These are phyloP conservation scores for Starmera caribaea DNA, from an alignment of 805 yeast genomes.

Conservation along the genomic window DNA sequence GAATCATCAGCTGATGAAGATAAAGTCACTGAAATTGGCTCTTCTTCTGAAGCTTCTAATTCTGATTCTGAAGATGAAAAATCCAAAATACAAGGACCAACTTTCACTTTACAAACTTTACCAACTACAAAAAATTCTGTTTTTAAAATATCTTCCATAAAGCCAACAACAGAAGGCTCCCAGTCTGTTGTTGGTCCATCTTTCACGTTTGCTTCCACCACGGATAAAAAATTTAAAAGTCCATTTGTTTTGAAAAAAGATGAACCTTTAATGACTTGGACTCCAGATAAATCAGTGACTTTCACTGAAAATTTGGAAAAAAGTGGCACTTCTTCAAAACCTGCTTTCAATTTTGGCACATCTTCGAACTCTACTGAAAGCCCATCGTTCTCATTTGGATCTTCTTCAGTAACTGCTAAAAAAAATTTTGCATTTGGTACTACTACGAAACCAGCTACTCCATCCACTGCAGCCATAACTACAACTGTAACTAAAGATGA, in stretches of 20 bases:
- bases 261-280: slow-evolving; percentile 8
- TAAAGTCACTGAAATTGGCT: slow-evolving; percentile 19
- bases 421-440: slow-evolving; percentile 19
- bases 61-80: slow-evolving; percentile 47
- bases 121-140: slow-evolving; percentile 43
- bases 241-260: slow-evolving; percentile 22
- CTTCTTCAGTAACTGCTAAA: slow-evolving; percentile 1
- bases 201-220: slow-evolving; percentile 25
- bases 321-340: slow-evolving; percentile 6
- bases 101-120: slow-evolving; percentile 37
- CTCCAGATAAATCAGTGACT: slow-evolving; percentile 14
- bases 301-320: slow-evolving; percentile 3
- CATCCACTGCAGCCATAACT: not conserved
- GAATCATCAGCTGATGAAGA: slow-evolving; percentile 6
- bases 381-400: no score
- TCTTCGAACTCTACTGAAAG: not conserved
- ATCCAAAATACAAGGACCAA: slow-evolving; percentile 65
- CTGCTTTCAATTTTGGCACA: slow-evolving; percentile 19
- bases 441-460: not conserved
- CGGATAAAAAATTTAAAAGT: slow-evolving; percentile 19
- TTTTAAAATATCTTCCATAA: slow-evolving; percentile 31
- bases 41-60: slow-evolving; percentile 21
- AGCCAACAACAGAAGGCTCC: slow-evolving; percentile 15
- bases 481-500: slow-evolving; percentile 1
- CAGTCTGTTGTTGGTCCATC: slow-evolving; percentile 27